These are phyloP conservation scores for Malus domestica DNA, from an alignment of 306 rosid genomes.

Conservation along the genomic window ASM211411v1 NC_041793.1:23378001-23378500, in stretches of 20 bases:
- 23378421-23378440: constrained; percentile 3
- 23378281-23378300: constrained; percentile 12
- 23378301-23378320: background rate
- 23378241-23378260: constrained; percentile 10
- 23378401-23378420: constrained; percentile 9
- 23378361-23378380: background rate
- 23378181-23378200: background rate
- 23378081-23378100: background rate
- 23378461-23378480: background rate
- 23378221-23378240: constrained; percentile 6
- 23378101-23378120: background rate
- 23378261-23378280: constrained; percentile 8
- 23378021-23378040: background rate
- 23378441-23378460: background rate
- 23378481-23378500: background rate
- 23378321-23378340: constrained; percentile 10
- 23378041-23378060: background rate
- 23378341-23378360: constrained; percentile 10
- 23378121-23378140: background rate
- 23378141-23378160: background rate
- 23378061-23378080: background rate
- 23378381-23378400: constrained; percentile 12
- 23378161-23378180: background rate
- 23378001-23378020: background rate
- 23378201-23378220: constrained; percentile 24